These are phyloP conservation scores for Aspergillus leporis DNA, from an alignment of 495 filamentous ascomycete genomes.

Conservation along the genomic window DNA sequence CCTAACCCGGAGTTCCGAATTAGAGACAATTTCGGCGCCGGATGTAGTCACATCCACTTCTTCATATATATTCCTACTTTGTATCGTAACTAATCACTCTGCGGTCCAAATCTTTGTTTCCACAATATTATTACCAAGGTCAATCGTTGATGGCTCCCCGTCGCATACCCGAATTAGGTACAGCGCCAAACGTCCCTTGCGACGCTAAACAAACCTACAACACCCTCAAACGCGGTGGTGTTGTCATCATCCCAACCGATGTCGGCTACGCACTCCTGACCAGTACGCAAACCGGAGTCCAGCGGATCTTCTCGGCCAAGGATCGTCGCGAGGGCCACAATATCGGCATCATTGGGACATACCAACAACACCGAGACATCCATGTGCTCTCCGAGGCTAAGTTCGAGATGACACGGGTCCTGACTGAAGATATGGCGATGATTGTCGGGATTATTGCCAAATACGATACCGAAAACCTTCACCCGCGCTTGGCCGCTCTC, in stretches of 20 bases:
- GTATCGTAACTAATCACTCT: no score
- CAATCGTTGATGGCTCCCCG: no score
- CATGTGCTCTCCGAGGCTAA: conserved; percentile 17
- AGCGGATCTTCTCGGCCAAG: conserved; percentile 26
- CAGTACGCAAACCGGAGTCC: conserved; percentile 18
- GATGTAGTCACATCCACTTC: no score
- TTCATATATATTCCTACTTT: no score
- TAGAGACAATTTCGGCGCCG: no score
- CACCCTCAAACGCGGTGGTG: conserved; percentile 13
- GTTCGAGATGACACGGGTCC: conserved; percentile 28
- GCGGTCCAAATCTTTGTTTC: no score
- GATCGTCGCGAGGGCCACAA: conserved; percentile 22
- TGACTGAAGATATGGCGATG: conserved; percentile 29
- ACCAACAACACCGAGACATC: conserved; percentile 22
- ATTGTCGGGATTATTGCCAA: conserved; percentile 23
- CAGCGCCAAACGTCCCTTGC: neutral
- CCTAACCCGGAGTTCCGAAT: no score
- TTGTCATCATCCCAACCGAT: conserved; percentile 26
- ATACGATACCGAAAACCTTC: conserved; percentile 3
- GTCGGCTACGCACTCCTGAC: conserved; percentile 36
- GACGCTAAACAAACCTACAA: neutral
- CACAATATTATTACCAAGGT: no score
- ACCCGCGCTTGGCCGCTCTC: conserved; percentile 16
- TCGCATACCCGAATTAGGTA: no score
- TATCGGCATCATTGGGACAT: conserved; percentile 28